These are phyloP conservation scores for Dictyostelium capitatum DNA, from an alignment of 78 protist genomes.

Conservation along the genomic window DNA sequence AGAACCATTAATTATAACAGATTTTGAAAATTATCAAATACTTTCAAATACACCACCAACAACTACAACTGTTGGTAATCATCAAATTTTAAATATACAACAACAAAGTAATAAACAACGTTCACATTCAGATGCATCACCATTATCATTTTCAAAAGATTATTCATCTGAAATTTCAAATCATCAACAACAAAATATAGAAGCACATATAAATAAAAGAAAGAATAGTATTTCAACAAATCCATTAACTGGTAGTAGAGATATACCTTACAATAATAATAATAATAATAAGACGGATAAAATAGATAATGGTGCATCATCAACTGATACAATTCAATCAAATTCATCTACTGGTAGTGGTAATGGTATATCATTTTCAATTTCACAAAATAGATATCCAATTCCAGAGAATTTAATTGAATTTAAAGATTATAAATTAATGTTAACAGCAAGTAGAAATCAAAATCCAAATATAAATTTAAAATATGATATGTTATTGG, in stretches of 20 bases:
- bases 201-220: constrained; percentile 6
- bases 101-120: constrained; percentile 8
- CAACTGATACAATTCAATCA: constrained; percentile 9
- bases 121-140: constrained; percentile 56
- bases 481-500: constrained; percentile 36
- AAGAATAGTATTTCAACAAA: constrained; percentile 6
- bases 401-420: constrained; percentile 21
- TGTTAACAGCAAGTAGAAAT: constrained; percentile 27
- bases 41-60: background rate
- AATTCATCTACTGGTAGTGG: background rate
- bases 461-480: constrained; percentile 49
- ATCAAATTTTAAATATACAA: constrained; percentile 8
- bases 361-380: background rate
- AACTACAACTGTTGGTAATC: background rate
- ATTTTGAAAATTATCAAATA: background rate
- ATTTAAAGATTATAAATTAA: constrained; percentile 59
- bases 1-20: background rate
- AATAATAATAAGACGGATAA: background rate
- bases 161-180: background rate
- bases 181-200: constrained; percentile 44
- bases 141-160: constrained; percentile 51
- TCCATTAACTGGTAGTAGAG: background rate
- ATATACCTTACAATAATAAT: background rate
- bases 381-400: background rate
- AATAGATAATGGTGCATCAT: background rate